Conservation (phyloP, 148 eudicot species). For the Rhododendron williamsianum region DNA sequence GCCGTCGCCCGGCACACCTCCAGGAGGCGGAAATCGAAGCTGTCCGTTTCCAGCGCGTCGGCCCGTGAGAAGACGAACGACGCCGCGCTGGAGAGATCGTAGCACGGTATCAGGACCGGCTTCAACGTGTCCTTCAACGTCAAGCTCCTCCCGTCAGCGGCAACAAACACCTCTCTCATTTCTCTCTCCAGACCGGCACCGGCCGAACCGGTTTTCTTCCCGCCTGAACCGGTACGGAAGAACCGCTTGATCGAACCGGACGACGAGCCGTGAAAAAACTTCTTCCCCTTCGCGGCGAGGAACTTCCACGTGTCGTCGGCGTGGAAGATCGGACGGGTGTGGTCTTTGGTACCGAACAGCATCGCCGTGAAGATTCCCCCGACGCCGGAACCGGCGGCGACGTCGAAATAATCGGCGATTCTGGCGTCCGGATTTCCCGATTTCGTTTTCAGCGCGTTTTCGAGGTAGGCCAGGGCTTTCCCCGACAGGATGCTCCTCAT, state of each 20-base stretch:
- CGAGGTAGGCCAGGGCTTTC: constrained; percentile 65
- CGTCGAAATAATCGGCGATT: constrained; percentile 83
- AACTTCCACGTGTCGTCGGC: constrained; percentile 92
- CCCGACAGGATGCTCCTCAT: constrained; percentile 72
- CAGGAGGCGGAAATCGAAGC: constrained; percentile 69
- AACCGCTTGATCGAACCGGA: constrained; percentile 26
- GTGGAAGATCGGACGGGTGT: constrained; percentile 46
- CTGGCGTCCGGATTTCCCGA: constrained; percentile 72
- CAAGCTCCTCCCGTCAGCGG: constrained; percentile 30
- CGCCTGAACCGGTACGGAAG: constrained; percentile 21
- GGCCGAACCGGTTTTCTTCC: constrained; percentile 16
- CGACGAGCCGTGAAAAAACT: constrained; percentile 30
- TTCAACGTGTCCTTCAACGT: constrained; percentile 75
- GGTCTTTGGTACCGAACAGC: constrained; percentile 58
- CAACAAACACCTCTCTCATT: constrained; percentile 47
- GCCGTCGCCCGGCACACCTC: constrained; percentile 86
- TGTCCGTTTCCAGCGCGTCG: constrained; percentile 72
- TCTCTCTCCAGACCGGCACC: constrained; percentile 44
- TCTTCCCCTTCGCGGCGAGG: constrained; percentile 56
- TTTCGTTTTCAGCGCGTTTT: constrained; percentile 47
- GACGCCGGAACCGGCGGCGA: constrained; percentile 74
- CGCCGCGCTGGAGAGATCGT: constrained; percentile 68
- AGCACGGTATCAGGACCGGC: constrained; percentile 84
- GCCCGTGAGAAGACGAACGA: constrained; percentile 83
- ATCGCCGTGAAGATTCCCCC: constrained; percentile 82